phyloP scores from a whole-genome alignment of 2,329 filamentous ascomycete genomes.

The Colletotrichum sp. region DNA sequence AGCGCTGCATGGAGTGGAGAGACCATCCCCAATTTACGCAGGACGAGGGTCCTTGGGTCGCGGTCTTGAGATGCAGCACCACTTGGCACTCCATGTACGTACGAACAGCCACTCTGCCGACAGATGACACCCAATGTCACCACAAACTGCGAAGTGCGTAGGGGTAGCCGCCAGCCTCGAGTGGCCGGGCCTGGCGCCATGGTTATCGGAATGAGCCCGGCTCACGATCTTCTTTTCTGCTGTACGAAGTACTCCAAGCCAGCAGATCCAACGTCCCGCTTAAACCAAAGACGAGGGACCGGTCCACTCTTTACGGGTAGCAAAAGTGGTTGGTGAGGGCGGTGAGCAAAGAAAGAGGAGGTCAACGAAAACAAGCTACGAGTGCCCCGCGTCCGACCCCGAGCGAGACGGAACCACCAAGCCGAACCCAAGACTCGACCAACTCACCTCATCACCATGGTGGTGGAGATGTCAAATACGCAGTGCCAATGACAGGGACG shows the following conservation, averaged over 20 bases:
- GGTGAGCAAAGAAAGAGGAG: background rate
- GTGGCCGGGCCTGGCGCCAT: background rate
- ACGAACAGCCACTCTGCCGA: background rate
- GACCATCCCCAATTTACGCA: conserved; percentile 8
- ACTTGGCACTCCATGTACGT: background rate
- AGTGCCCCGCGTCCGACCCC: conserved; percentile 4
- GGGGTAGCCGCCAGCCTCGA: background rate
- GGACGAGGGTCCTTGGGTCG: background rate
- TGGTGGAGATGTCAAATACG: background rate
- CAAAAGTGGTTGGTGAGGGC: conserved; percentile 15
- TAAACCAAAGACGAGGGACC: background rate
- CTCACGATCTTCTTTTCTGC: background rate
- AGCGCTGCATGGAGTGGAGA: background rate
- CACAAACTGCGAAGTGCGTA: background rate
- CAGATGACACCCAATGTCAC: background rate
- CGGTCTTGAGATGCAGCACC: background rate
- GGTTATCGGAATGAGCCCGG: background rate
- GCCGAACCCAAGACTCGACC: conserved; percentile 6
- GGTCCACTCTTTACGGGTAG: conserved; percentile 5
- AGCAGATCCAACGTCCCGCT: background rate
- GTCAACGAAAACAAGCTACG: background rate
- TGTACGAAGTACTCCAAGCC: background rate
- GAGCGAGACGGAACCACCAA: conserved; percentile 6
- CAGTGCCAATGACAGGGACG: background rate
- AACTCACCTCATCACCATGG: background rate